Base-by-base conservation (phyloP, 2,329 filamentous ascomycete genomes). In the Pyrenochaeta sp. region DNA sequence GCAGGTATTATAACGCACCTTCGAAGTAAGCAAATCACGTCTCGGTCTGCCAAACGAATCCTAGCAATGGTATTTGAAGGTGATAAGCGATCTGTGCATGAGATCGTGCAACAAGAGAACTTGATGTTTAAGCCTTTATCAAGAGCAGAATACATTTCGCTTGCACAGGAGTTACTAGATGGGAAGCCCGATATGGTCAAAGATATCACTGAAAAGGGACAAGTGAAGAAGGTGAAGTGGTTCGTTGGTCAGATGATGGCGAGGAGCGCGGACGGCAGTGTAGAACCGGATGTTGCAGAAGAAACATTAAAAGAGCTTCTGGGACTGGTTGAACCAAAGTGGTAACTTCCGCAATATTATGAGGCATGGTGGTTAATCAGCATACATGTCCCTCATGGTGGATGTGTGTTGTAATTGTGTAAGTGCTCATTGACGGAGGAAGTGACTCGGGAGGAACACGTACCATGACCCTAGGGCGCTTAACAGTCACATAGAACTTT, bases 211-310 rank as follows among this genome's bases (percentile, higher is more conserved):
- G 77, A 80, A 41, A 86, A 85, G 65, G 82, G 83, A 0, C 85
- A 88, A 60, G 77, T 79, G 27, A 85, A 86, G n/a, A 90, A 90
- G 72, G 71, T 88, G 6, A 86, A 85, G 64, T 90, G 84, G 78
- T 83, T 90, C 62, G 82, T 90, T 12, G 88, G 88, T 10, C 84
- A 88, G 71, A 88, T 90, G 84, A 86, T 90, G 75, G 79, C 84
- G 39, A 75, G 77, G 55, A 85, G 85, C 23, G 79, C 82, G 23
- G 84, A 85, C 54, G 86, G 86, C 0, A 83, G 83, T 1, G 82
- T 90, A 6, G 85, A 89, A 71, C 83, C 87, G 4, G 78, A 79
- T 51, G 81, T 81, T 64, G 87, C 86, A 9, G 83, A 84, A 68
- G 74, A 77, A 51, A 77, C 84, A 10, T 69, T 90, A 30, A 77